Evolutionary conservation across 2,329 filamentous ascomycete species (phyloP), one percentile per base, ranked within the genome.

Genomic region (Epichloe aotearoae): DNA sequence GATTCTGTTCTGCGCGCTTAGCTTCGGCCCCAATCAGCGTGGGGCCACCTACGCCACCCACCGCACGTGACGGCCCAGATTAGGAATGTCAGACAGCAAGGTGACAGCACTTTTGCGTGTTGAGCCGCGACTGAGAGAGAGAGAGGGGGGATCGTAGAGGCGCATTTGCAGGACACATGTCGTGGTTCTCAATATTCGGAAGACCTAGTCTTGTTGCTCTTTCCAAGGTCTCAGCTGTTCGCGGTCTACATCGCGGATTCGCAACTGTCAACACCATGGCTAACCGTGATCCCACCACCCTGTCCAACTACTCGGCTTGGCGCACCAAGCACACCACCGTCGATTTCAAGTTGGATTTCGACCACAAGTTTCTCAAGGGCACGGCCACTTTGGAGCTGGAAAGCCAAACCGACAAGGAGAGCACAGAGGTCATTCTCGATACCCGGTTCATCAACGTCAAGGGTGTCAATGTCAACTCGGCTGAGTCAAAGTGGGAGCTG

Each of bases 301-400:
- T 93, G 53, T 86, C 87, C 64, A 97, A 97, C 73, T 96, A 96
- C 69, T 82, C 87, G 66, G 82, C 84, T 51, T 96, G 88, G 82
- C 75, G 80, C 54, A 95, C 88, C 17, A 82, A 77, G 64, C 89
- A 96, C 71, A 93, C 88, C 19, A 83, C 80, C 19, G 86, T 87
- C 52, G 82, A 86, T 66, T 80, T 96, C 62, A 80, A 82, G 58
- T 83, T 97, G 59, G 82, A 95, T 61, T 98, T 97, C 65, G 79
- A 85, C 54, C 75, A 81, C 62, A 86, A 88, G 72, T 76, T 79
- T 50, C 76, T 97, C 55, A 78, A 77, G 54, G 93, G 93, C 23
- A 83, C 78, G 56, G 88, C 96, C 23, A 72, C 81, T 38, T 75
- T 96, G 54, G 80, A 80, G 58, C 73, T 97, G 41, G 83, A 88